Evolutionary conservation across 371 early-diverging fungal species (phyloP).

Genomic region (Mucor racemosus): DNA sequence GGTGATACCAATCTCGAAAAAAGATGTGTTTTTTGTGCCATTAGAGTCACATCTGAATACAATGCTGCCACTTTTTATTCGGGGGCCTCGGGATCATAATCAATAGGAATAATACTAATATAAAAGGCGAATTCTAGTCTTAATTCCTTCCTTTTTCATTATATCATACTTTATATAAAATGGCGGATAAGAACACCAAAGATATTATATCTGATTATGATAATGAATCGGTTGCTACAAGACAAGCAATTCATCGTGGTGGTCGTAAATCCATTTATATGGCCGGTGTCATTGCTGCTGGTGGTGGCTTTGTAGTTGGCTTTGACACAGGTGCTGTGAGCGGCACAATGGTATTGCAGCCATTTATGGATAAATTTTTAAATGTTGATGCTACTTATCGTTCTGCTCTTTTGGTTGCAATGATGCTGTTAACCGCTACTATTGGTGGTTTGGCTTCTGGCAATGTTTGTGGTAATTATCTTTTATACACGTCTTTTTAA

Average conservation of each 20-base stretch:
- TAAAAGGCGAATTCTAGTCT: background rate
- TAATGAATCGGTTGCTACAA: constrained; percentile 18
- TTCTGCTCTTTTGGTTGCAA: constrained; percentile 38
- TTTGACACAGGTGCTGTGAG: constrained; percentile 29
- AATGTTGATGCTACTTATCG: constrained; percentile 50
- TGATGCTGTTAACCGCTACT: constrained; percentile 51
- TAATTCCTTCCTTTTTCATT: background rate
- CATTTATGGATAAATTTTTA: constrained; percentile 29
- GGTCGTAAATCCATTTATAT: constrained; percentile 36
- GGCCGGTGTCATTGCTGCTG: constrained; percentile 27
- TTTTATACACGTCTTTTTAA: background rate
- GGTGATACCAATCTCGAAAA: background rate
- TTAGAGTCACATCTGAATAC: constrained; percentile 4
- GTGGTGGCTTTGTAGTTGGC: constrained; percentile 29
- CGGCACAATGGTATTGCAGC: constrained; percentile 23
- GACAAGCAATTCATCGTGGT: constrained; percentile 13
- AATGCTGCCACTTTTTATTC: background rate
- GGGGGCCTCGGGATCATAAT: constrained; percentile 1
- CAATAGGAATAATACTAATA: background rate
- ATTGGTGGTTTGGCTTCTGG: constrained; percentile 51
- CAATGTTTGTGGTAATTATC: constrained; percentile 43
- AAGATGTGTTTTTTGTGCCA: background rate
- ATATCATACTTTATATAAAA: background rate
- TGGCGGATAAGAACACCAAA: constrained; percentile 14
- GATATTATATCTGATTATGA: constrained; percentile 10